Base-by-base conservation (phyloP, 805 yeast species). In the Diddensiella caesifluorescens region DNA sequence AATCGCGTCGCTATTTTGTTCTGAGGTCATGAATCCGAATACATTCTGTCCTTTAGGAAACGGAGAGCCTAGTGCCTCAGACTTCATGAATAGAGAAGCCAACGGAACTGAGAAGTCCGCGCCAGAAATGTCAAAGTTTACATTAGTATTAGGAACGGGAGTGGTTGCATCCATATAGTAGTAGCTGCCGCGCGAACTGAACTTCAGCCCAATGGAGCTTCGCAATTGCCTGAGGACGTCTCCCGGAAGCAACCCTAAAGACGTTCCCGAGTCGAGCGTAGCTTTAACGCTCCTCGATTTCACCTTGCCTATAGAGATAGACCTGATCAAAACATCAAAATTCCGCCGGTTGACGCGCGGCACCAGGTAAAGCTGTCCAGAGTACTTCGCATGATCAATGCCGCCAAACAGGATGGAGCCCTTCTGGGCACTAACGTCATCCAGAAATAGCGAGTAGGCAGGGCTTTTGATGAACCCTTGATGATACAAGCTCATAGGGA, bases 401-500 rank as follows among this genome's bases (percentile, higher is more conserved):
- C 75, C 80, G 33, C 80, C 79, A 57, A 75, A 75, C 39, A 59
- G 34, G 27, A 59, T 45, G 7, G 48, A 19, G 25, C 63, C 63
- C 5, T 50, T 41, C 5, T 41, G 33, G 15, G 55, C 44, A 13
- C 45, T 48, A 5, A 56, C 46, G 7, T 61, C 59, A 52, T 78
- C 70, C 56, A 83, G 64, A 55, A 64, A 82, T 35, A 83, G 62
- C 0, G 90, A 81, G 56, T 79, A 83, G 1, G 75, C 74, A 19
- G 66, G 66, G 34, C 70, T 67, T 30, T 69, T 56, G 49, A 79
- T 81, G 32, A 70, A 51, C 0, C 89, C 89, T 39, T 71, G 70
- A 16, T 58, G 49, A 38, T 69, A 75, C 63, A 83, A 57, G 39
- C 70, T 71, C 32, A 65, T 46, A 0, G 90, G 90, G 38, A 82